Evolutionary conservation across 2,329 filamentous ascomycete species (phyloP).

Genomic region (Colletotrichum sp.): DNA sequence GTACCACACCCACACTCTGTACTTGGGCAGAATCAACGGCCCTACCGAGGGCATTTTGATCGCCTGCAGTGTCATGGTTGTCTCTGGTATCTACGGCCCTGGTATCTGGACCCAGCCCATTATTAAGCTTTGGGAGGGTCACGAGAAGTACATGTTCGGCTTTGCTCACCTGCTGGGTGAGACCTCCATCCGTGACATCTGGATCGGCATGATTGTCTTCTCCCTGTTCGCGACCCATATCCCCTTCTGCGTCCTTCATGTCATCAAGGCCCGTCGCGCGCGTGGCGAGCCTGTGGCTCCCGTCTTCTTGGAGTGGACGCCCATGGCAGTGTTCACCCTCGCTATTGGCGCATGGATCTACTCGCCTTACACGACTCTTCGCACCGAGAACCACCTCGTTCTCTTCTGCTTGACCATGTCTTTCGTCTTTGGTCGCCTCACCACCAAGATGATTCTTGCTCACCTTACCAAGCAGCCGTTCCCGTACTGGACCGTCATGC

Average conservation of each 20-base stretch:
- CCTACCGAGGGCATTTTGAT: slow-evolving; percentile 95
- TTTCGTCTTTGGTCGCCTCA: slow-evolving; percentile 98
- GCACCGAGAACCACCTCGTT: slow-evolving; percentile 84
- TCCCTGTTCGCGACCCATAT: slow-evolving; percentile 77
- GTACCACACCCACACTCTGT: slow-evolving; percentile 96
- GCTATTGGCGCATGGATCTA: slow-evolving; percentile 85
- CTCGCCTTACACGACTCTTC: slow-evolving; percentile 83
- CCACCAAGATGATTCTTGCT: slow-evolving; percentile 97
- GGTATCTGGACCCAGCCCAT: slow-evolving; percentile 84
- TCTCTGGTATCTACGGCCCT: slow-evolving; percentile 87
- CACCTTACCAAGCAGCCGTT: slow-evolving; percentile 94
- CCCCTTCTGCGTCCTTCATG: slow-evolving; percentile 88
- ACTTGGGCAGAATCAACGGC: slow-evolving; percentile 95
- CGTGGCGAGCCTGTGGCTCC: slow-evolving; percentile 78
- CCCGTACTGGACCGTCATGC: slow-evolving; percentile 94
- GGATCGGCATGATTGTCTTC: slow-evolving; percentile 74
- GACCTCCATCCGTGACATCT: slow-evolving; percentile 83
- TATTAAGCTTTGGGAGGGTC: slow-evolving; percentile 62
- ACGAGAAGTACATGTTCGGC: slow-evolving; percentile 53
- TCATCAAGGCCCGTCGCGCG: slow-evolving; percentile 74
- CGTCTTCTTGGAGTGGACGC: slow-evolving; percentile 92
- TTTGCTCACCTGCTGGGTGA: slow-evolving; percentile 68
- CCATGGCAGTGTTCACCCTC: slow-evolving; percentile 81
- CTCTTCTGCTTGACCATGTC: slow-evolving; percentile 93
- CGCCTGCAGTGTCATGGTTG: slow-evolving; percentile 83